phyloP scores from a whole-genome alignment of 768 basidiomycete genomes.

The Pleurotus tuoliensis region DNA sequence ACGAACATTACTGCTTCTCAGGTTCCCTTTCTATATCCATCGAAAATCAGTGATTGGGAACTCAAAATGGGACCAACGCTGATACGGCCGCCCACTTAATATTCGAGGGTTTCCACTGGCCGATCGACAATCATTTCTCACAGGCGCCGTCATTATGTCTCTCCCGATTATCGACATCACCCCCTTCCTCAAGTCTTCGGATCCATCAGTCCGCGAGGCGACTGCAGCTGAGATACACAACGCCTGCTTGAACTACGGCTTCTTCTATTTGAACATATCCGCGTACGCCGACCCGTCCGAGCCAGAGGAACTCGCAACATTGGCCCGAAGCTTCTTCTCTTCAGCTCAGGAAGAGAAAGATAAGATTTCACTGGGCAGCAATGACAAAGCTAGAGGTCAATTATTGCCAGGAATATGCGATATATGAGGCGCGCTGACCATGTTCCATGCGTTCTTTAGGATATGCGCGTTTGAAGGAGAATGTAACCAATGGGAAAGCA shows the following conservation, averaged over 20 bases:
- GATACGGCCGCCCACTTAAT: too few relatives aligned
- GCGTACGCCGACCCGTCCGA: slow-evolving; percentile 53
- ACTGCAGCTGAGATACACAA: slow-evolving; percentile 58
- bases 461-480: slow-evolving; percentile 77
- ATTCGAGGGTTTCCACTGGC: too few relatives aligned
- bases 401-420: background rate
- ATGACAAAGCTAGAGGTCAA: slow-evolving; percentile 76
- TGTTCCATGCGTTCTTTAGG: slow-evolving; percentile 38
- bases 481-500: slow-evolving; percentile 79
- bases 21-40: too few relatives aligned
- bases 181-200: slow-evolving; percentile 48
- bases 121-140: too few relatives aligned
- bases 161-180: slow-evolving; percentile 75
- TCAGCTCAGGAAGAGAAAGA: slow-evolving; percentile 79
- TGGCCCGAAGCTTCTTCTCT: slow-evolving; percentile 72
- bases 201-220: slow-evolving; percentile 35
- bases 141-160: slow-evolving; percentile 8
- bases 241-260: slow-evolving; percentile 78
- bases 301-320: slow-evolving; percentile 56
- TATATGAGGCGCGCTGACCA: background rate
- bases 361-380: slow-evolving; percentile 56
- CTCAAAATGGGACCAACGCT: too few relatives aligned
- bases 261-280: slow-evolving; percentile 83
- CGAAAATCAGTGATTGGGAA: too few relatives aligned
- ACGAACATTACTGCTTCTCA: too few relatives aligned